Conservation (phyloP, 768 basidiomycete genomes). For the Leucosporidium scottii region DNA sequence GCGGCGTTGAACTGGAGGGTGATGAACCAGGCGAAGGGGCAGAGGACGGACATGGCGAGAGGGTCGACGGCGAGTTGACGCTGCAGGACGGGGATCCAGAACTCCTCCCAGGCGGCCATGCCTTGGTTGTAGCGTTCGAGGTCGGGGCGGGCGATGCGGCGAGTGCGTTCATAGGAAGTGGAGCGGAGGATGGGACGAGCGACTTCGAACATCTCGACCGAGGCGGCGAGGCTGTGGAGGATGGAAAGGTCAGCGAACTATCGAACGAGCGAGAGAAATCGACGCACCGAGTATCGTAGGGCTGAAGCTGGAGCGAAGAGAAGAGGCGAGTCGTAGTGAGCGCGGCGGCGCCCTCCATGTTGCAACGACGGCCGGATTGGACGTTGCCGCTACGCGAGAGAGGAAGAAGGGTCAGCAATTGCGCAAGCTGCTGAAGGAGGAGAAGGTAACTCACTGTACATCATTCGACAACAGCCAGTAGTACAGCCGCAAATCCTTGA, state of each 20-base stretch:
- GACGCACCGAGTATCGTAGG: slow-evolving; percentile 28
- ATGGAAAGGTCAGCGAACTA: neutral
- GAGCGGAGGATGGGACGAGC: slow-evolving; percentile 32
- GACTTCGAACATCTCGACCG: slow-evolving; percentile 33
- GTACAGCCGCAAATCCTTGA: slow-evolving; percentile 26
- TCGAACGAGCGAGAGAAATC: neutral
- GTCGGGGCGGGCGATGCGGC: slow-evolving; percentile 22
- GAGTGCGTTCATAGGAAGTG: slow-evolving; percentile 24
- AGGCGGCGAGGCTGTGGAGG: slow-evolving; percentile 23
- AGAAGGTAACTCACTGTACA: slow-evolving; percentile 14
- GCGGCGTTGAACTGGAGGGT: slow-evolving; percentile 26
- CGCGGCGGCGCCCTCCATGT: slow-evolving; percentile 30
- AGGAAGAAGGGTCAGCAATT: neutral
- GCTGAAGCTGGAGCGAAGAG: slow-evolving; percentile 25
- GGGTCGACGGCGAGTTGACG: slow-evolving; percentile 24
- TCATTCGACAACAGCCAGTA: slow-evolving; percentile 31
- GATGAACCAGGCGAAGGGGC: slow-evolving; percentile 31
- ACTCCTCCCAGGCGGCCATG: slow-evolving; percentile 30
- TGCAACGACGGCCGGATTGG: slow-evolving; percentile 26
- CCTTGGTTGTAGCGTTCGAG: slow-evolving; percentile 31
- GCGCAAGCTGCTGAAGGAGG: neutral
- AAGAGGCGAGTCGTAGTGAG: slow-evolving; percentile 27
- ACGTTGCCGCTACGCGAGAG: slow-evolving; percentile 14
- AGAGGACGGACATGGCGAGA: slow-evolving; percentile 31
- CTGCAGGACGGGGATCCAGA: slow-evolving; percentile 21